Evolutionary conservation across 2,329 filamentous ascomycete genomes (phyloP).

Genomic region (Colletotrichum trifolii): DNA sequence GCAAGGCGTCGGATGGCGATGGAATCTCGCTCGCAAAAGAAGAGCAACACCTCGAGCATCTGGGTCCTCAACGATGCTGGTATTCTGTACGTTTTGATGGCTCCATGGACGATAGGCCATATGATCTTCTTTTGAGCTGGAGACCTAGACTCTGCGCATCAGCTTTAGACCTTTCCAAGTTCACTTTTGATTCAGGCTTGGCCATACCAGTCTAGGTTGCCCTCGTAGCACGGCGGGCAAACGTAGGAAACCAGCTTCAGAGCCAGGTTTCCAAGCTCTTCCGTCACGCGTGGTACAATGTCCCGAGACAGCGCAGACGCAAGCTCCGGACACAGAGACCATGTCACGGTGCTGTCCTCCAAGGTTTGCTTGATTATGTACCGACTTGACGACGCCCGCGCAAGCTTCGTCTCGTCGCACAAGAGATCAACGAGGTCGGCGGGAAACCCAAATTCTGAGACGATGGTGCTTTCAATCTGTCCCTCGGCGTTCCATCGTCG

Average conservation of each 20-base stretch:
- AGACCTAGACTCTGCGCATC: constrained; percentile 39
- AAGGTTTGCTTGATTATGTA: constrained; percentile 36
- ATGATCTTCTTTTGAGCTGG: constrained; percentile 40
- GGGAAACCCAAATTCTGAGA: constrained; percentile 41
- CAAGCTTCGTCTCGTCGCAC: constrained; percentile 34
- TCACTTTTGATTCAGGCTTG: constrained; percentile 42
- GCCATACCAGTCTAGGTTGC: constrained; percentile 45
- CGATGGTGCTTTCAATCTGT: constrained; percentile 41
- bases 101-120: constrained; percentile 43
- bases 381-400: constrained; percentile 14
- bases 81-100: constrained; percentile 32
- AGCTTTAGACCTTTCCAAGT: constrained; percentile 42
- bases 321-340: constrained; percentile 39
- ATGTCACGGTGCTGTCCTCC: constrained; percentile 37
- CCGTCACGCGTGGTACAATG: constrained; percentile 29
- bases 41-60: constrained; percentile 44
- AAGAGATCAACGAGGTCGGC: constrained; percentile 38
- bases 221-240: constrained; percentile 47
- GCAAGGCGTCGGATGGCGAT: constrained; percentile 41
- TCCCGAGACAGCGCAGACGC: neutral
- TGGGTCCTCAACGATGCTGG: constrained; percentile 34
- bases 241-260: constrained; percentile 43
- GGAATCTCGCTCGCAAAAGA: constrained; percentile 46
- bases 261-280: constrained; percentile 38
- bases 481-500: constrained; percentile 41